Evolutionary conservation across 176 grass and related monocot genomes (phyloP).

Genomic region (Zea luxurians): DNA sequence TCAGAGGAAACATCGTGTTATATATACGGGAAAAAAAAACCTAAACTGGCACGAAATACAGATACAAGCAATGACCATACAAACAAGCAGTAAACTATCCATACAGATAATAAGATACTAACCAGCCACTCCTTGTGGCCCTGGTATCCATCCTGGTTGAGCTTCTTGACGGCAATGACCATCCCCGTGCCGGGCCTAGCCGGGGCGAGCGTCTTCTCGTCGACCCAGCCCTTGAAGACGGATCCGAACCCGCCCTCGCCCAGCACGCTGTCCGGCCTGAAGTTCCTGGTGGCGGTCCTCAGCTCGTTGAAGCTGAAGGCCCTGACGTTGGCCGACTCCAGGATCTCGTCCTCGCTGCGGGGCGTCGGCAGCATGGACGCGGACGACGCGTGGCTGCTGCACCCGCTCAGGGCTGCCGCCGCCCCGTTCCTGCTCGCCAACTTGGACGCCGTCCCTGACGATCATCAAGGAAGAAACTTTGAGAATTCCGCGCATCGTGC

Average conservation of each 20-base stretch:
- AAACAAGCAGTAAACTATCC: too few species aligned
- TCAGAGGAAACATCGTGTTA: neutral
- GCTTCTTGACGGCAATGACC: constrained; percentile 80
- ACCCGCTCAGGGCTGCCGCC: constrained; percentile 37
- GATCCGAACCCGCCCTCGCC: constrained; percentile 73
- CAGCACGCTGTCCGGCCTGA: constrained; percentile 66
- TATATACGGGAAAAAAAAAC: too few species aligned
- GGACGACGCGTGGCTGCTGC: constrained; percentile 45
- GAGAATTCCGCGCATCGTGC: too few species aligned
- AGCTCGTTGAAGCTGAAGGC: constrained; percentile 68
- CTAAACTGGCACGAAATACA: neutral
- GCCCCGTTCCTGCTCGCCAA: constrained; percentile 34
- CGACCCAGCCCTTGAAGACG: constrained; percentile 81
- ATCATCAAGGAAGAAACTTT: neutral
- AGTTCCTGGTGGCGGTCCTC: constrained; percentile 70
- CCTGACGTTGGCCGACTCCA: constrained; percentile 66
- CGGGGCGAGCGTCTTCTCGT: constrained; percentile 61
- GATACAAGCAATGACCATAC: too few species aligned
- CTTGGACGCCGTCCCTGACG: constrained; percentile 45
- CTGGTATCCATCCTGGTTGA: constrained; percentile 72
- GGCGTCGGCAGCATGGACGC: constrained; percentile 47
- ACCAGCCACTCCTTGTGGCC: constrained; percentile 85
- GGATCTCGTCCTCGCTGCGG: constrained; percentile 61
- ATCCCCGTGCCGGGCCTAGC: constrained; percentile 69
- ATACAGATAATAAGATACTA: constrained; percentile 7